Percentiles rank a stretch among this genome's conserved stretches.
Conservation (phyloP, 768 basidiomycete genomes). For the Serendipita sp. region DNA sequence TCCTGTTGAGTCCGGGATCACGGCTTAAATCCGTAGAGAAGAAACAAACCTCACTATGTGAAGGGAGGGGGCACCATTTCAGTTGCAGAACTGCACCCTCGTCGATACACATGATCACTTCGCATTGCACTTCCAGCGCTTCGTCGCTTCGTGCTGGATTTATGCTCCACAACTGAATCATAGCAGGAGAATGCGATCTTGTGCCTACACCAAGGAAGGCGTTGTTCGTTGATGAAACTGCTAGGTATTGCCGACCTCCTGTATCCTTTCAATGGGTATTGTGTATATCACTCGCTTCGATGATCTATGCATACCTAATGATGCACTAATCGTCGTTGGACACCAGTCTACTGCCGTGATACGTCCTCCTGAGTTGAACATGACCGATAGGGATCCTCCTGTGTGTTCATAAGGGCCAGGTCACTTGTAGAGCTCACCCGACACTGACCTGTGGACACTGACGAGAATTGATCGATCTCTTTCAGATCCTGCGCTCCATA, state of each 20-base stretch:
- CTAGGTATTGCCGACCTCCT: conserved; percentile 59
- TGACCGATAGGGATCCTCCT: conserved; percentile 48
- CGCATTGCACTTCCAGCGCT: conserved; percentile 40
- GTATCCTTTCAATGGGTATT: conserved; percentile 25
- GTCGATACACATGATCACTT: conserved; percentile 75
- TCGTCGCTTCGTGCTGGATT: background rate
- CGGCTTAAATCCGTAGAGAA: background rate
- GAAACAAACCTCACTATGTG: conserved; percentile 38
- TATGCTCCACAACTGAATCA: conserved; percentile 74
- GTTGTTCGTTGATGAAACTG: conserved; percentile 52
- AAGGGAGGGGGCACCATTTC: conserved; percentile 88
- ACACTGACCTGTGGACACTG: conserved; percentile 18
- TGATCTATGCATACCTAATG: conserved; percentile 28
- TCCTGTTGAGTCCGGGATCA: background rate
- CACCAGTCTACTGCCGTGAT: conserved; percentile 94
- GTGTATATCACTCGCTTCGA: too few species aligned
- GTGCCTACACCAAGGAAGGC: conserved; percentile 30
- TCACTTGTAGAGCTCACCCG: conserved; percentile 30
- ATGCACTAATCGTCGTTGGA: conserved; percentile 49
- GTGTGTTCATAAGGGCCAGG: conserved; percentile 37
- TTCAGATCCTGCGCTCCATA: background rate
- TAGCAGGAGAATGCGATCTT: conserved; percentile 38
- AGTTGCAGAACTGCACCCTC: conserved; percentile 61
- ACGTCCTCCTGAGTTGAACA: conserved; percentile 78
- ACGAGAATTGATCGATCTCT: background rate